Evolutionary conservation across 306 rosid genomes (phyloP).

Genomic region (Cicer cuneatum): DNA sequence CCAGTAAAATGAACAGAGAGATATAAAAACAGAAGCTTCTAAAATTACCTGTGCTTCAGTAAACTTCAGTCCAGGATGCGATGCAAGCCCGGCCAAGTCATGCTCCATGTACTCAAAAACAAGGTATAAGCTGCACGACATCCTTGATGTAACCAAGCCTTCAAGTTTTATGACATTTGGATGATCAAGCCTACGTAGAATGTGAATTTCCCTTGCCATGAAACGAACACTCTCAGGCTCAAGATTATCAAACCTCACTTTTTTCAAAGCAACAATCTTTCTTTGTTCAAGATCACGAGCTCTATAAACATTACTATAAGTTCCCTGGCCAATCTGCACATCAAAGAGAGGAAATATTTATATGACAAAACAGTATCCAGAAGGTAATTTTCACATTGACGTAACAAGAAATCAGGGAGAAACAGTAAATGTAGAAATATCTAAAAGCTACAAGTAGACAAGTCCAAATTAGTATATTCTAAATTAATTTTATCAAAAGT

Average conservation of each 20-base stretch:
- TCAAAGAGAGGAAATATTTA: constrained; percentile 14
- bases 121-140: constrained; percentile 97
- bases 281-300: constrained; percentile 95
- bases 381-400: constrained; percentile 28
- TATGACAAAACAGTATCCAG: constrained; percentile 11
- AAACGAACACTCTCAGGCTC: constrained; percentile 98
- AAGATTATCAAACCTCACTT: constrained; percentile 92
- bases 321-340: constrained; percentile 95
- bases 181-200: constrained; percentile 91
- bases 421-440: constrained; percentile 3
- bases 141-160: constrained; percentile 93
- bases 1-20: not conserved
- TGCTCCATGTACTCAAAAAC: constrained; percentile 98
- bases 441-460: not conserved
- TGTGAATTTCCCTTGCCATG: constrained; percentile 97
- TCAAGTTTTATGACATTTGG: constrained; percentile 86
- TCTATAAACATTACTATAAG: constrained; percentile 90
- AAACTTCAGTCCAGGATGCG: constrained; percentile 88
- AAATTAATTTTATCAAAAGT: not conserved
- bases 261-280: constrained; percentile 90
- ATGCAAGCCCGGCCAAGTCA: constrained; percentile 92
- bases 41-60: constrained; percentile 83
- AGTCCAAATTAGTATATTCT: constrained; percentile 13
- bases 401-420: constrained; percentile 4
- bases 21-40: constrained; percentile 26